phyloP scores from a whole-genome alignment of 192 early-diverging fungal genomes.

The Gryganskiella cystojenkinii region DNA sequence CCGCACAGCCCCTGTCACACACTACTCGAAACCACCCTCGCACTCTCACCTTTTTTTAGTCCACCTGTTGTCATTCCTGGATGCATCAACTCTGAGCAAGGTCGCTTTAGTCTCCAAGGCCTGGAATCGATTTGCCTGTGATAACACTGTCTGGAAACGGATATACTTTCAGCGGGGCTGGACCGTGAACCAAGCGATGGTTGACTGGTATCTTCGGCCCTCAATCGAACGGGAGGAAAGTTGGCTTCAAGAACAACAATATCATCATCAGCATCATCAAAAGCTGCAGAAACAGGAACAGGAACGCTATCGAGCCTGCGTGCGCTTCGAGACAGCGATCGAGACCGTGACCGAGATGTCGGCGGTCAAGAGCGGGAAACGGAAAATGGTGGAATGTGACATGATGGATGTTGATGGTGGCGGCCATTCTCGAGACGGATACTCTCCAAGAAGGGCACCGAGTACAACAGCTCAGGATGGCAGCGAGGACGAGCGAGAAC shows the following conservation, averaged over 20 bases:
- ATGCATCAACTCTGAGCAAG: conserved; percentile 57
- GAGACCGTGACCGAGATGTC: too few relatives aligned
- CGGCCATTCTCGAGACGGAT: conserved; percentile 3
- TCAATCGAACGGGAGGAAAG: conserved; percentile 12
- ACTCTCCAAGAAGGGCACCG: neutral
- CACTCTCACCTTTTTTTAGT: conserved; percentile 6
- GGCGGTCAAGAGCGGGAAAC: conserved; percentile 24
- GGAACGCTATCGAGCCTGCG: neutral
- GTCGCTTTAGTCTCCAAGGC: conserved; percentile 63
- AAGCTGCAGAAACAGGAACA: neutral
- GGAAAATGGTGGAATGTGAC: conserved; percentile 41
- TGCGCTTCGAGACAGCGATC: conserved; percentile 13
- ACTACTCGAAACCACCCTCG: neutral
- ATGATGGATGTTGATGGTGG: neutral
- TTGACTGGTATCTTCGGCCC: conserved; percentile 48
- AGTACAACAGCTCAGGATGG: conserved; percentile 6
- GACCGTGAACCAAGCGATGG: conserved; percentile 51
- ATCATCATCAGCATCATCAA: neutral
- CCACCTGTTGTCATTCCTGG: conserved; percentile 63
- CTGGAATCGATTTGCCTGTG: conserved; percentile 69
- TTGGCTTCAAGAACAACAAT: conserved; percentile 2
- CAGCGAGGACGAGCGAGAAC: neutral
- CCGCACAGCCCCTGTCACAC: too few relatives aligned
- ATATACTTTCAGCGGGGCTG: conserved; percentile 60
- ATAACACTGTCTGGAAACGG: conserved; percentile 71